Conservation (phyloP, 2,329 filamentous ascomycete genomes). For the Aspergillus fructus region DNA sequence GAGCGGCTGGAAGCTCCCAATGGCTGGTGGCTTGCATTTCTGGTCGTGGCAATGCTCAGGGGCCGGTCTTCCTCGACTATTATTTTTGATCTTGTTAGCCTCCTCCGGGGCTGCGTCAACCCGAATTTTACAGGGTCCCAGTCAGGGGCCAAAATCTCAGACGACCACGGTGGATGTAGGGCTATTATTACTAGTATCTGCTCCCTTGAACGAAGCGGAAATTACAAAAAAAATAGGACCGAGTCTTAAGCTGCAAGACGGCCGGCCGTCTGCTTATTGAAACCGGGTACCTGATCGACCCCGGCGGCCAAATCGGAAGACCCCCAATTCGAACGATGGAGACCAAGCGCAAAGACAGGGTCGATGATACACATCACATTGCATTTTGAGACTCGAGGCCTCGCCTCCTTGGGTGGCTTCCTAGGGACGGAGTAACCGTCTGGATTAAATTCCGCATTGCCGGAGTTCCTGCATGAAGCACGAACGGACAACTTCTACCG, state of each 20-base stretch:
- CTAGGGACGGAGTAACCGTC: not conserved
- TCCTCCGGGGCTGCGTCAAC: not conserved
- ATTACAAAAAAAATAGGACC: not conserved
- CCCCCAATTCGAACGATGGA: not conserved
- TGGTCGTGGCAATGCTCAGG: not conserved
- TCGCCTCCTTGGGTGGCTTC: not conserved
- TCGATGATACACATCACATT: conserved; percentile 2
- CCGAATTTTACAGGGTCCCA: not conserved
- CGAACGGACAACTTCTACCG: not conserved
- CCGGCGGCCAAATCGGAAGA: not conserved
- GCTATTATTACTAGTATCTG: not conserved
- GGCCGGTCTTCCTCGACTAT: not conserved
- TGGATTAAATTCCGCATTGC: not conserved
- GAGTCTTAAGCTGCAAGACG: too few relatives aligned
- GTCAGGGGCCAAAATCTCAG: too few relatives aligned
- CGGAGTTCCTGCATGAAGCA: not conserved
- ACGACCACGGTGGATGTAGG: too few relatives aligned
- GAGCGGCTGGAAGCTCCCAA: not conserved
- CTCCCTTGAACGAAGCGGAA: not conserved
- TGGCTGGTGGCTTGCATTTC: not conserved
- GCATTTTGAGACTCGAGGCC: not conserved
- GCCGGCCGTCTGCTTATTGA: not conserved
- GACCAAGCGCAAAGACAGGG: not conserved
- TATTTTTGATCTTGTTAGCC: not conserved
- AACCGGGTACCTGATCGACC: not conserved